Evolutionary conservation across 306 rosid species (phyloP).

Genomic region (Fragaria vesca): DNA sequence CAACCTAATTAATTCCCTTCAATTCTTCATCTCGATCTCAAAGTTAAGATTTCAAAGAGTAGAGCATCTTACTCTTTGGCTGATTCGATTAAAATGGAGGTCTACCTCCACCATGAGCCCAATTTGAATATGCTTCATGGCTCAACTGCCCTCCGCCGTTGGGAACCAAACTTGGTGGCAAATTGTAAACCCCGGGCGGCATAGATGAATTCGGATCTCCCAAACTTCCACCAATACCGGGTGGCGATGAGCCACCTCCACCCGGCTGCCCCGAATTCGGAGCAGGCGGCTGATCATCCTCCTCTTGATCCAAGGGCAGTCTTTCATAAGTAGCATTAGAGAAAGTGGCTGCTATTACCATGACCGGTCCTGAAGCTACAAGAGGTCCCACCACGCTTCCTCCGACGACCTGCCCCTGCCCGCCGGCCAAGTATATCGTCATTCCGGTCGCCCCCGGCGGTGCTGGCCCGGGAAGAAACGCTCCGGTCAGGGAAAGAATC

Average conservation of each 20-base stretch:
- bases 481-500: constrained; percentile 66
- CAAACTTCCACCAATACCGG: constrained; percentile 39
- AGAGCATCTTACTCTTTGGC: neutral
- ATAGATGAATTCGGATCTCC: constrained; percentile 36
- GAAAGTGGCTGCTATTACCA: constrained; percentile 78
- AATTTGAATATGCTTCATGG: constrained; percentile 59
- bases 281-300: constrained; percentile 30
- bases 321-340: constrained; percentile 79
- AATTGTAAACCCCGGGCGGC: constrained; percentile 43
- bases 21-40: neutral
- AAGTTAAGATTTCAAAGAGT: neutral
- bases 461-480: constrained; percentile 68
- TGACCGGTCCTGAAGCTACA: constrained; percentile 69
- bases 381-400: constrained; percentile 78
- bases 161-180: constrained; percentile 42
- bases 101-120: constrained; percentile 66
- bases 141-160: constrained; percentile 65
- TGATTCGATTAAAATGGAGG: constrained; percentile 39
- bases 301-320: constrained; percentile 65
- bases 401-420: constrained; percentile 76
- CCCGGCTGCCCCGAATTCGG: neutral
- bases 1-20: constrained; percentile 4
- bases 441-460: constrained; percentile 62
- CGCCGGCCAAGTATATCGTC: constrained; percentile 72
- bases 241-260: constrained; percentile 36